Conservation (phyloP, 768 basidiomycete species). For the Xerocomellus chrysenteron region DNA sequence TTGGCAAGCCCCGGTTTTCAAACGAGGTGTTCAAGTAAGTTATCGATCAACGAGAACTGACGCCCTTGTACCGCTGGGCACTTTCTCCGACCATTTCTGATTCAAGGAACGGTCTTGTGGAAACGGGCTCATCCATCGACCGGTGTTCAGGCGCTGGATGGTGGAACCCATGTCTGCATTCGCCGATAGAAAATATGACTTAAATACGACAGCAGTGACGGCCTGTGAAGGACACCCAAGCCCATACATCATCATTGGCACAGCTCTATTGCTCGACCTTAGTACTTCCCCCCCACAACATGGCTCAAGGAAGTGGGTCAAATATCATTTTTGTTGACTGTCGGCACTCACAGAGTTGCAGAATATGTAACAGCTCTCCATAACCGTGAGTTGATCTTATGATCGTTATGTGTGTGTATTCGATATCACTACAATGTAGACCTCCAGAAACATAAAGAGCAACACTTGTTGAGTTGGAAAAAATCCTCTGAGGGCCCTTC, state of each 20-base stretch:
- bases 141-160: conserved; percentile 1
- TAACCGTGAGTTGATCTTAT: conserved; percentile 41
- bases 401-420: not conserved
- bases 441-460: conserved; percentile 34
- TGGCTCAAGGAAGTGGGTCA: conserved; percentile 24
- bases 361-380: conserved; percentile 38
- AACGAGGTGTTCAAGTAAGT: conserved; percentile 17
- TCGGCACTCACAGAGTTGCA: conserved; percentile 19
- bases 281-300: conserved; percentile 2
- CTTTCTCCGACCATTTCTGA: not conserved
- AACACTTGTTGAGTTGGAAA: conserved; percentile 40
- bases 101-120: conserved; percentile 1
- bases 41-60: conserved; percentile 8
- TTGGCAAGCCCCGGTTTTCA: conserved; percentile 18
- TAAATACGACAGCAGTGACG: conserved; percentile 24
- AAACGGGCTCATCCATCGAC: not conserved
- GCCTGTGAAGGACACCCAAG: not conserved
- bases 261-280: not conserved
- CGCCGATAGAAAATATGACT: conserved; percentile 6
- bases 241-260: not conserved
- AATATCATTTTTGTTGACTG: not conserved
- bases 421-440: conserved; percentile 27
- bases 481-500: conserved; percentile 42
- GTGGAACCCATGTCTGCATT: conserved; percentile 1
- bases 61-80: not conserved